Conservation (phyloP, 208 protist genomes). For the Leishmania turanica region DNA sequence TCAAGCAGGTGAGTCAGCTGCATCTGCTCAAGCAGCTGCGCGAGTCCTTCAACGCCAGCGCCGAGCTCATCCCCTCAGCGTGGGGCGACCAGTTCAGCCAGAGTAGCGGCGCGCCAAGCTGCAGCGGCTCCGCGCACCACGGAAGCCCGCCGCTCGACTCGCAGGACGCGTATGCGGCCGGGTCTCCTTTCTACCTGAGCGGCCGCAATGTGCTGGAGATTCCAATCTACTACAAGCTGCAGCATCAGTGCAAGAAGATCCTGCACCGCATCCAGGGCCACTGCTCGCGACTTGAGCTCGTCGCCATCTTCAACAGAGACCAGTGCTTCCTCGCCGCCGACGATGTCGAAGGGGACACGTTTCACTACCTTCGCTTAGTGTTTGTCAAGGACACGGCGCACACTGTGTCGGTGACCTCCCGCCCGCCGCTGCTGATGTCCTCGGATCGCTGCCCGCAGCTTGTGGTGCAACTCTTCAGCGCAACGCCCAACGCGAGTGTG, state of each 20-base stretch:
- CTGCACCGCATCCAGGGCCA: constrained; percentile 72
- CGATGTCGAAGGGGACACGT: constrained; percentile 74
- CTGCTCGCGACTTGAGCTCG: constrained; percentile 76
- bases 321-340: constrained; percentile 91
- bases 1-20: constrained; percentile 79
- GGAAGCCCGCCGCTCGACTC: constrained; percentile 2
- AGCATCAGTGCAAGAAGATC: constrained; percentile 87
- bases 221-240: constrained; percentile 90
- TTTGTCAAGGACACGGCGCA: constrained; percentile 81
- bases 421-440: constrained; percentile 49
- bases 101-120: neutral
- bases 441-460: constrained; percentile 72
- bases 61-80: constrained; percentile 68
- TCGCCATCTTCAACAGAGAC: constrained; percentile 83
- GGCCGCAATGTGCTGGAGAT: constrained; percentile 74
- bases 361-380: constrained; percentile 88
- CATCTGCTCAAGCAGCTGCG: constrained; percentile 86
- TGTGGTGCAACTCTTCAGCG: constrained; percentile 86
- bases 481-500: constrained; percentile 59
- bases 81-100: constrained; percentile 88
- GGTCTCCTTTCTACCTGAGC: constrained; percentile 56
- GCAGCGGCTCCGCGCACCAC: neutral
- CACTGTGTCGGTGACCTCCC: constrained; percentile 42
- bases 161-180: neutral
- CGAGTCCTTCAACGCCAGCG: constrained; percentile 77